A percentile compares a stretch with the other conserved stretches of the same genome.
phyloP scores from a whole-genome alignment of 257 asterid species.

The Verbascum thapsus region DNA sequence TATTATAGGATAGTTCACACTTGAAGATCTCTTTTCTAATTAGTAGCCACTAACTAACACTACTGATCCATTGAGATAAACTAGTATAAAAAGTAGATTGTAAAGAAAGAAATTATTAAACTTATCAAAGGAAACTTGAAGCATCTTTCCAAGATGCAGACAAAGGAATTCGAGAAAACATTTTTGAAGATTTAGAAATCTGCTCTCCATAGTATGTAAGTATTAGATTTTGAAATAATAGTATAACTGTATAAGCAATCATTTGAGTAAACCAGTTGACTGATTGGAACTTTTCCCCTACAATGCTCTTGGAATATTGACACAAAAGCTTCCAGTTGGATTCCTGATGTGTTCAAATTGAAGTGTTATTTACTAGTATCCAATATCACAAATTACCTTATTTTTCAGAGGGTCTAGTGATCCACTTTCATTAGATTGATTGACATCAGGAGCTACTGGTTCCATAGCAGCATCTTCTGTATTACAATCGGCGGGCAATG shows the following conservation, averaged over 20 bases:
- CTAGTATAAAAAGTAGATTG: conserved; percentile 22
- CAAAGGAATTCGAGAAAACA: conserved; percentile 13
- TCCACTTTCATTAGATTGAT: conserved; percentile 32
- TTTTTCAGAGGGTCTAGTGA: conserved; percentile 24
- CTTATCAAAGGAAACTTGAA: conserved; percentile 30
- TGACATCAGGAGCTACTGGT: conserved; percentile 34
- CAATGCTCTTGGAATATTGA: conserved; percentile 56
- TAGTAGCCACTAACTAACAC: conserved; percentile 27
- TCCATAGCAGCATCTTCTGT: conserved; percentile 39
- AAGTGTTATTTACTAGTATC: conserved; percentile 17
- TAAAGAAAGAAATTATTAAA: conserved; percentile 11
- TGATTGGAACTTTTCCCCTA: conserved; percentile 50
- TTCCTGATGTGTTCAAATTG: conserved; percentile 32
- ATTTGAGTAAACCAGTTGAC: conserved; percentile 23
- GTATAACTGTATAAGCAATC: conserved; percentile 10
- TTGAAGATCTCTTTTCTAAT: conserved; percentile 35
- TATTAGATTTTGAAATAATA: conserved; percentile 18
- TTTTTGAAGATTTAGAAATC: conserved; percentile 11
- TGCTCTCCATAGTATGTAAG: conserved; percentile 8
- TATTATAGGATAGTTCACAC: conserved; percentile 49
- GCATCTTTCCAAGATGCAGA: conserved; percentile 17
- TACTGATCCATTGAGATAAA: conserved; percentile 18
- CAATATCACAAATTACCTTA: conserved; percentile 41
- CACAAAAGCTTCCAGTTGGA: conserved; percentile 35
- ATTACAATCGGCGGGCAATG: conserved; percentile 24